Evolutionary conservation across 2,329 filamentous ascomycete species (phyloP).

Genomic region (Paracamarosporium sp.): DNA sequence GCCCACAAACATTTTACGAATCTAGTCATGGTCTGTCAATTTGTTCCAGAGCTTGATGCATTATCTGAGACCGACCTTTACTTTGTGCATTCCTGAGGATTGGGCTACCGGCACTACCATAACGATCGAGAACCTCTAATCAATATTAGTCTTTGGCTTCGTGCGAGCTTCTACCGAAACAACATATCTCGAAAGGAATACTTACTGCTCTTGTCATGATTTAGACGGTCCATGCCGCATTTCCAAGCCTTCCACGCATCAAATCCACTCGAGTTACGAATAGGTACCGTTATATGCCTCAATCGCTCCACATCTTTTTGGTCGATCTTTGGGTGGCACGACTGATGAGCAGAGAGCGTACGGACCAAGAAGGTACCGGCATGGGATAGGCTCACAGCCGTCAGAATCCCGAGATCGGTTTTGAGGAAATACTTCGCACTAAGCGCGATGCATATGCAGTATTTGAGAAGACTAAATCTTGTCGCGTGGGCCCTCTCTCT

Average conservation of each 20-base stretch:
- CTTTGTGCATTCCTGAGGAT: no score
- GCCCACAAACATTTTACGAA: no score
- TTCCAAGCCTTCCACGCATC: background rate
- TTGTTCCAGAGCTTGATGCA: background rate
- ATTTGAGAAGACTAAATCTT: conserved; percentile 6
- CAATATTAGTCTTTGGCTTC: background rate
- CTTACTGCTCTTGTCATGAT: background rate
- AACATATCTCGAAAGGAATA: background rate
- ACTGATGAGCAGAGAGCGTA: background rate
- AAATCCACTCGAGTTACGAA: background rate
- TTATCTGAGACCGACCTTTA: background rate
- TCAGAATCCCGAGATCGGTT: background rate
- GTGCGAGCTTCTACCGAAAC: no score
- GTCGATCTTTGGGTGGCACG: background rate
- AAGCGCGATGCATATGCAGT: conserved; percentile 12
- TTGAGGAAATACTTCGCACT: conserved; percentile 10
- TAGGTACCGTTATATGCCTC: background rate
- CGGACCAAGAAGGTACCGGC: background rate
- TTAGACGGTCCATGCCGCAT: background rate
- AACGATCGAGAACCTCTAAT: background rate
- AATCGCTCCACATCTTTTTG: background rate
- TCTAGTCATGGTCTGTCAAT: no score
- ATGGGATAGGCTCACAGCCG: background rate
- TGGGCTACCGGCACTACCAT: no score
- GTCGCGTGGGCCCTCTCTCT: background rate